phyloP scores from a whole-genome alignment of 2,329 filamentous ascomycete species.

The Aureobasidium subglaciale region DNA sequence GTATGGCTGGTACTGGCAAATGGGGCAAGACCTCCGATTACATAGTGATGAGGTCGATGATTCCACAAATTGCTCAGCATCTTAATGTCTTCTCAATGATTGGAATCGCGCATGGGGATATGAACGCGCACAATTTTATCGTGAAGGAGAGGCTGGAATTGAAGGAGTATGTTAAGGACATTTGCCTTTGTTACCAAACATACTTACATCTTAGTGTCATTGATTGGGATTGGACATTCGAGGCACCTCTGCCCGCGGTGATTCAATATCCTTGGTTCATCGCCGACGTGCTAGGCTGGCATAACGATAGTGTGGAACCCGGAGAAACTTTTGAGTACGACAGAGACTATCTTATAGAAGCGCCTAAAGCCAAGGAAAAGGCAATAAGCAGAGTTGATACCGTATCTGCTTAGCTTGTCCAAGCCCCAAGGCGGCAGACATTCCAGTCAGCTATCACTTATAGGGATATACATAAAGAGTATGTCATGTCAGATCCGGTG shows the following conservation, averaged over 20 bases:
- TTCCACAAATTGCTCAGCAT: background rate
- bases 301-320: conserved; percentile 4
- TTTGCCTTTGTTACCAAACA: background rate
- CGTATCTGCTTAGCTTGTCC: no score
- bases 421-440: no score
- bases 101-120: background rate
- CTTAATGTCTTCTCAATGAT: background rate
- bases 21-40: background rate
- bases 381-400: no score
- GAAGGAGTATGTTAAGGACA: background rate
- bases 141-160: background rate
- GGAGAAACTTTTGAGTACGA: conserved; percentile 14
- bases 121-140: background rate
- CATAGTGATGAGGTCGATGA: background rate
- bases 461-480: no score
- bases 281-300: conserved; percentile 14
- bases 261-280: conserved; percentile 16
- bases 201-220: background rate
- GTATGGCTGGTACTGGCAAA: background rate
- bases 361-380: background rate
- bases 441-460: no score
- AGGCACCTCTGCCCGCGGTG: conserved; percentile 10
- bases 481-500: no score
- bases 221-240: conserved; percentile 13
- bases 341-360: conserved; percentile 9